Evolutionary conservation across 2,329 filamentous ascomycete genomes (phyloP), one percentile per base, ranked within the genome.

Genomic region (Neofusicoccum cordaticola): DNA sequence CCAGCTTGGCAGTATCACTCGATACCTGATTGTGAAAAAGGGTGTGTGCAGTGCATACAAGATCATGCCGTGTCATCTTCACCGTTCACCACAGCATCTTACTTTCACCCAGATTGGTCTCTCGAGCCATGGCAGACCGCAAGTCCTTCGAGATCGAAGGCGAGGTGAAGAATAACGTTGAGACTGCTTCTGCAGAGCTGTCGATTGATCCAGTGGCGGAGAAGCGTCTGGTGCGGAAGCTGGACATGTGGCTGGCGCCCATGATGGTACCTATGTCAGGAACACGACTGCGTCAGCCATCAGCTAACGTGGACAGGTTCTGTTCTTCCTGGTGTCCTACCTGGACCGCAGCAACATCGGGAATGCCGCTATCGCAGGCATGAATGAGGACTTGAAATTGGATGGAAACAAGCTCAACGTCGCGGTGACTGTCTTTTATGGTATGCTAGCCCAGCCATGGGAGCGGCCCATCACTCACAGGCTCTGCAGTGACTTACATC

Each of bases 321-420:
- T 61, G 6, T 76, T 91, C 15, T 94, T 93, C 73, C 81, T 93
- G 15, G 87, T 93, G 68, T 90, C 87, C 68, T 93, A 93, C 73
- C 78, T 93, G 11, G 90, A 92, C 73, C 82, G 90, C 85, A 88
- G 90, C 62, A 92, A 92, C 71, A 92, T 92, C 67, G 88, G 88
- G 60, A 91, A 90, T 77, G 88, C 88, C 8, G 73, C 75, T 3
- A 80, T 91, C 4, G 90, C 89, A 69, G 82, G 83, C 1, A 70
- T 92, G 57, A 85, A 90, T 73, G 75, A 81, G 62, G 88, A 90
- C 68, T 80, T 91, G 4, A 79, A 82, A 13, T 77, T 92, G 66
- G 73, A 75, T 37, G 83, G 84, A 15, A 83, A 85, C 64, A 88
- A 92, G 72, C 93, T 90, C 73, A 89, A 93, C 72, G 83, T 74